These are phyloP conservation scores for Ailanthus altissimus DNA, from an alignment of 345 rosid genomes.

Conservation along the genomic window DNA sequence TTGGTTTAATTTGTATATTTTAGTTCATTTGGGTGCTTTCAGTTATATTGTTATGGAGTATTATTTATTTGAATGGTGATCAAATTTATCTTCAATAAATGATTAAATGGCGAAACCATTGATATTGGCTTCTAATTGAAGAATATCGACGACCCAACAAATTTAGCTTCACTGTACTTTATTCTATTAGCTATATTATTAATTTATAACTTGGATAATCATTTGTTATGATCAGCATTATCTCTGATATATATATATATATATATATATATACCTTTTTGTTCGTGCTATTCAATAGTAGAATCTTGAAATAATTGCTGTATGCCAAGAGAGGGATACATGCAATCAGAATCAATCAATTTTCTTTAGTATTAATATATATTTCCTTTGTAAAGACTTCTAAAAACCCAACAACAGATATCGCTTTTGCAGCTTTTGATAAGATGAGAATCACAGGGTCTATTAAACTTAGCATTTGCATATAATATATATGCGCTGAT, in stretches of 20 bases:
- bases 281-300: background rate
- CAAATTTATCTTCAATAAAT: no score
- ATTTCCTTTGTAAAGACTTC: no score
- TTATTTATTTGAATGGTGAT: background rate
- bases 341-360: background rate
- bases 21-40: background rate
- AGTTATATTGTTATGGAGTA: constrained; percentile 1
- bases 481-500: no score
- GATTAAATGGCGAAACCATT: background rate
- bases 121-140: background rate
- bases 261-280: no score
- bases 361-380: no score
- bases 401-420: no score
- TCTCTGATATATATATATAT: no score
- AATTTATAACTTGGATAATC: background rate
- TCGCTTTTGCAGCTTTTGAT: no score
- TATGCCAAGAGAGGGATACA: background rate
- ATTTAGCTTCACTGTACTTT: background rate
- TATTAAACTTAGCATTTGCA: background rate
- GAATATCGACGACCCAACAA: background rate
- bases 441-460: no score
- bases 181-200: background rate
- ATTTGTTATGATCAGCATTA: background rate
- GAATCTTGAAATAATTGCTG: background rate
- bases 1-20: constrained; percentile 15